Conservation (phyloP, 140 eudicot genomes). For the Bidens hawaiensis region DNA sequence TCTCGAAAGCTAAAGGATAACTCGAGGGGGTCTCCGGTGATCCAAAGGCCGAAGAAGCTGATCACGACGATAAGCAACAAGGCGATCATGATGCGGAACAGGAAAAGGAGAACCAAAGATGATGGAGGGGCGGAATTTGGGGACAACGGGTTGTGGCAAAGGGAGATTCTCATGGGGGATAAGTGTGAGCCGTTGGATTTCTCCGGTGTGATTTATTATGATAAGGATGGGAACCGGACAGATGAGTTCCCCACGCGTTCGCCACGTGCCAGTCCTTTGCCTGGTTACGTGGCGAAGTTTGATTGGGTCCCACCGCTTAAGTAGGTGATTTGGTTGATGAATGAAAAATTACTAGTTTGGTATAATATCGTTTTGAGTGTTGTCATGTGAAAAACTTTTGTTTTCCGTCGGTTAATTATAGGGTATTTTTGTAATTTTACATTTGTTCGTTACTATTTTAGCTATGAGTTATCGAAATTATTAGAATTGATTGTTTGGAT, state of each 20-base stretch:
- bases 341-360: conserved; percentile 11
- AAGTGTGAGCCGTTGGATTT: conserved; percentile 73
- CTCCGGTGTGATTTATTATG: conserved; percentile 65
- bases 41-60: conserved; percentile 35
- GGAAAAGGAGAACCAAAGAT: conserved; percentile 14
- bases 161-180: conserved; percentile 63
- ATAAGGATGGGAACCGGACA: conserved; percentile 41
- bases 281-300: conserved; percentile 30
- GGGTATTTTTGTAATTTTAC: background rate
- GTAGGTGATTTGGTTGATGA: conserved; percentile 6
- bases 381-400: conserved; percentile 19
- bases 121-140: conserved; percentile 25
- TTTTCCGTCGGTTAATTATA: background rate
- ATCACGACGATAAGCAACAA: conserved; percentile 39
- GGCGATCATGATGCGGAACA: conserved; percentile 32
- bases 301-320: conserved; percentile 33
- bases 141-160: conserved; percentile 61
- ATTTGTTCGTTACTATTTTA: conserved; percentile 8
- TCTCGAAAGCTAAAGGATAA: conserved; percentile 35
- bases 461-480: conserved; percentile 1
- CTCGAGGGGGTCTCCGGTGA: conserved; percentile 34
- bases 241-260: conserved; percentile 45
- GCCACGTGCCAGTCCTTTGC: conserved; percentile 53
- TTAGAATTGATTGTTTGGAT: background rate
- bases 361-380: conserved; percentile 3